phyloP scores from a whole-genome alignment of 2,329 filamentous ascomycete species.

The Diplodia corticola region DNA sequence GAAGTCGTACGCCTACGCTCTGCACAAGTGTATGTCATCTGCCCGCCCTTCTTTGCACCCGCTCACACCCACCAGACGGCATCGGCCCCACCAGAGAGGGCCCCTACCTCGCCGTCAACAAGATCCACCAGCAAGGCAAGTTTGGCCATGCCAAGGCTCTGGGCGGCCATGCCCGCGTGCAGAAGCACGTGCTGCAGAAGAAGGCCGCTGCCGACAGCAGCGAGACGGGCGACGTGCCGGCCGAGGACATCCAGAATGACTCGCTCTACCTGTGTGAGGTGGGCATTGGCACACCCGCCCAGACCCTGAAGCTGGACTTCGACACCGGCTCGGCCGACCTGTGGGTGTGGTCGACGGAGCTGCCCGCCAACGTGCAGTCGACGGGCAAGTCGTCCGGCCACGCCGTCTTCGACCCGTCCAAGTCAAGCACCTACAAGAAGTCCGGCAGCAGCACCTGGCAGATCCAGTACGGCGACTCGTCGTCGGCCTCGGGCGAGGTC shows the following conservation, averaged over 20 bases:
- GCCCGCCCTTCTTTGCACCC: not conserved
- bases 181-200: slow-evolving; percentile 52
- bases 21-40: slow-evolving; percentile 54
- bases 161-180: slow-evolving; percentile 51
- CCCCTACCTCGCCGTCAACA: slow-evolving; percentile 58
- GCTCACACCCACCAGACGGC: slow-evolving; percentile 40
- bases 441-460: slow-evolving; percentile 57
- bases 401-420: slow-evolving; percentile 59
- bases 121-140: slow-evolving; percentile 52
- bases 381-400: slow-evolving; percentile 42
- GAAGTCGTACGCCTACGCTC: slow-evolving; percentile 63
- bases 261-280: slow-evolving; percentile 65
- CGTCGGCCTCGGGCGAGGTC: slow-evolving; percentile 64
- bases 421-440: slow-evolving; percentile 62
- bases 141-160: slow-evolving; percentile 48
- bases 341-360: slow-evolving; percentile 58
- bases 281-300: slow-evolving; percentile 63
- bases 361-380: slow-evolving; percentile 39
- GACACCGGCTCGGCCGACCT: slow-evolving; percentile 64
- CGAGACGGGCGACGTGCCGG: slow-evolving; percentile 53
- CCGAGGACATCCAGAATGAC: slow-evolving; percentile 68
- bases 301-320: slow-evolving; percentile 63
- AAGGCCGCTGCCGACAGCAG: slow-evolving; percentile 33
- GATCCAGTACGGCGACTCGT: slow-evolving; percentile 68
- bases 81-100: slow-evolving; percentile 64